Conservation (phyloP, 257 asterid genomes). For the Solanum infundibuliforme region DNA sequence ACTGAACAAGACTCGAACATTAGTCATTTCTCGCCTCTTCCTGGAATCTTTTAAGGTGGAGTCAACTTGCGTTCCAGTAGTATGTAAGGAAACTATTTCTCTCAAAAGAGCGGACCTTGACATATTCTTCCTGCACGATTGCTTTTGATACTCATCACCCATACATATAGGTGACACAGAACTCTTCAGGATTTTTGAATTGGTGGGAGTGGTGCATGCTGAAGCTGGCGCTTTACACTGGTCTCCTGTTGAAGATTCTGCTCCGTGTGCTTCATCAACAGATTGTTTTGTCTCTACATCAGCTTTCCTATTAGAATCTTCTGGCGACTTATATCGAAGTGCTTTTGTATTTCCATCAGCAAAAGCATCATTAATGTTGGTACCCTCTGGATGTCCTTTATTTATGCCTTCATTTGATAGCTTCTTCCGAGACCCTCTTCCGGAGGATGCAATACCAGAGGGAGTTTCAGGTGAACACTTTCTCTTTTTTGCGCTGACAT, state of each 20-base stretch:
- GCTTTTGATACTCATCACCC: slow-evolving; percentile 88
- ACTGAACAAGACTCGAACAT: slow-evolving; percentile 75
- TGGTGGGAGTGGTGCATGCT: slow-evolving; percentile 44
- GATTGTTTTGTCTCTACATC: slow-evolving; percentile 6
- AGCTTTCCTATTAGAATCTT: slow-evolving; percentile 13
- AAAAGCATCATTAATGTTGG: slow-evolving; percentile 10
- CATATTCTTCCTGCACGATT: slow-evolving; percentile 52
- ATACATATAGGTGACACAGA: slow-evolving; percentile 73
- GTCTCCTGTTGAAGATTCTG: slow-evolving; percentile 34
- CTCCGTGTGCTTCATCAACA: slow-evolving; percentile 15
- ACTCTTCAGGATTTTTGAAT: slow-evolving; percentile 23
- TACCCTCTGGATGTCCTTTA: slow-evolving; percentile 6
- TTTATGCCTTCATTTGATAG: not conserved
- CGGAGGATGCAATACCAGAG: not conserved
- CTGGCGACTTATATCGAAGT: slow-evolving; percentile 6
- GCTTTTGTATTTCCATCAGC: slow-evolving; percentile 1
- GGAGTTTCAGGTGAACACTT: not conserved
- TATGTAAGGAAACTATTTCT: slow-evolving; percentile 32
- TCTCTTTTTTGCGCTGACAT: not conserved
- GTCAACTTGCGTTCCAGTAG: slow-evolving; percentile 16
- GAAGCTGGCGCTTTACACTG: slow-evolving; percentile 16
- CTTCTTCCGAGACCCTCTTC: not conserved
- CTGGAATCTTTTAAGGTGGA: slow-evolving; percentile 38
- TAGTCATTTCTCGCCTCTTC: slow-evolving; percentile 66
- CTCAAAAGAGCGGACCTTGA: slow-evolving; percentile 37